Evolutionary conservation across 2,329 filamentous ascomycete genomes (phyloP), one percentile per base, ranked within the genome.

Genomic region (Colletotrichum aenigma): DNA sequence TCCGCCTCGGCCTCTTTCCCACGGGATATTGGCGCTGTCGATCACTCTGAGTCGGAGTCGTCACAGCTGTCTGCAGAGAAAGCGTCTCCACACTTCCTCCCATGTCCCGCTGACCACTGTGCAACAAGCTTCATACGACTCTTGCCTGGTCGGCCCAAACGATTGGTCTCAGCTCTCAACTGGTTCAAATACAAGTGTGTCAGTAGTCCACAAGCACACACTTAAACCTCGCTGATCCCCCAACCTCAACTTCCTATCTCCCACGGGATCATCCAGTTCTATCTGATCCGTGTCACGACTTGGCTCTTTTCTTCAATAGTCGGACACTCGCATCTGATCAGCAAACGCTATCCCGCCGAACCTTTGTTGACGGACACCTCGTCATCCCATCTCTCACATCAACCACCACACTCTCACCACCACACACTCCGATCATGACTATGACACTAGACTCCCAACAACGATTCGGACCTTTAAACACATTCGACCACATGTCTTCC

Each of bases 401-500:
- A 65, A 75, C 61, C 64, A 77, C 36, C 26, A 18, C 56, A 32
- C 13, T 38, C 36, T 18, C 36, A 38, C 36, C 36, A 38, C 36
- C 56, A 60, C n/a, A 26, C 24, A 66, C 26, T 36, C 34, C 79
- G 87, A 92, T 86, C 85, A 98, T 98, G 96, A 97, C 95, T 88
- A 98, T 98, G 95, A 95, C 96, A 86, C 92, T 98, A 89, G 95
- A 98, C 88, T 92, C 93, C 82, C 95, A 96, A 87, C 95, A 93
- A 88, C 92, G 92, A 85, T 95, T 94, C 87, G 94, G 91, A 82
- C 91, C 90, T 84, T 86, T 98, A 88, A 92, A 61, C 61, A 72
- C 92, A 85, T 97, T 96, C 89, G 95, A 96, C 84, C 90, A 92
- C 84, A 93, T 96, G 89, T 92, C 94, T 84, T 85, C 86, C 80